Base-by-base conservation (phyloP, 306 rosid genomes). In the Albizia julibrissin region DNA sequence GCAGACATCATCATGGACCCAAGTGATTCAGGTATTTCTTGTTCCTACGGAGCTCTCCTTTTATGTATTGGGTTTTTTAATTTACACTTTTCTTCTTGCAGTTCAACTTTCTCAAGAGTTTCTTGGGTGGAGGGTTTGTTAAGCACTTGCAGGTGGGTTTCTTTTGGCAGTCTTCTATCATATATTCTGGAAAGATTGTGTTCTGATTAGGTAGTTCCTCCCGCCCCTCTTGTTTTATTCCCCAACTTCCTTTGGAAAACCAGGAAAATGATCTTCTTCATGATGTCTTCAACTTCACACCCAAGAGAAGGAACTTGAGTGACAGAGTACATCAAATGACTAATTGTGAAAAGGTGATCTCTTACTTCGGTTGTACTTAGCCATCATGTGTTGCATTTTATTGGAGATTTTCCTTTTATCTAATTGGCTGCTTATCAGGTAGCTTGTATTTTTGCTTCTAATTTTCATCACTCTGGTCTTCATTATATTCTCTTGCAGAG, bases 251-350 rank as follows among this genome's bases (percentile, higher is more conserved):
- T 27, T 10, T 79, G 83, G 40, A 58, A 64, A 86, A 76, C 58
- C 83, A 95, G 99, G 99, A 93, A 85, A 95, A 93, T 10, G 92
- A 91, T 44, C 88, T 95, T 87, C 96, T 95, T 62, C 98, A 95
- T 49, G 96, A 89, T 68, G 87, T 95, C 80, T 91, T 95, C 74
- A 88, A 82, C 77, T 95, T 95, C 87, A 82, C 89, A 66, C 99
- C 99, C 10, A 95, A 89, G 88, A 93, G 56, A 84, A 91, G 79
- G 79, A 42, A 21, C 73, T 87, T 80, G 18, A 76, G 74, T 13
- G 88, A 86, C 68, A 71, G 64, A 3, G 94, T 92, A 39, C 85
- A 81, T 56, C 91, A 90, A 74, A 87, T 95, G 89, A 93, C 99
- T 26, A 82, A 89, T 40, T 71, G 89, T 34, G 98, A 95, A 78